Evolutionary conservation across 192 early-diverging fungal species (phyloP).

Genomic region (Entophlyctis helioformis): DNA sequence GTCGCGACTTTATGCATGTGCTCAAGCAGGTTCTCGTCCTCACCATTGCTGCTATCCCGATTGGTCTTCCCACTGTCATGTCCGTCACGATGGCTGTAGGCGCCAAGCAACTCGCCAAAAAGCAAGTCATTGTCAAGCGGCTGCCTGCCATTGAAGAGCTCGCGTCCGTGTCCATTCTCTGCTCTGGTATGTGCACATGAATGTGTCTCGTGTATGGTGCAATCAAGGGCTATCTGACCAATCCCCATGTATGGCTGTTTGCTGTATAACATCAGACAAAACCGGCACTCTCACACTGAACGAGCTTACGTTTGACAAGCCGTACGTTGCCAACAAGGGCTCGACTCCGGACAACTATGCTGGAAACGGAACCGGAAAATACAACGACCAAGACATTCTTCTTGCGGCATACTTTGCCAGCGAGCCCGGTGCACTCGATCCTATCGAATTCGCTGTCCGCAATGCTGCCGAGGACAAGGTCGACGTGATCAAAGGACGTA

Average conservation of each 20-base stretch:
- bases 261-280: constrained; percentile 39
- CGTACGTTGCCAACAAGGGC: constrained; percentile 34
- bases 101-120: constrained; percentile 71
- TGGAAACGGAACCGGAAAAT: constrained; percentile 19
- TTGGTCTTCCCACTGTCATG: constrained; percentile 86
- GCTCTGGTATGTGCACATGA: constrained; percentile 37
- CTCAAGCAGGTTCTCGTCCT: constrained; percentile 64
- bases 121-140: constrained; percentile 89
- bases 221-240: no score
- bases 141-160: constrained; percentile 85
- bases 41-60: constrained; percentile 83
- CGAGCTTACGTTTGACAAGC: constrained; percentile 83
- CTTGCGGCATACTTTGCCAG: constrained; percentile 69
- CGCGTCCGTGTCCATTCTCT: constrained; percentile 71
- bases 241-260: background rate
- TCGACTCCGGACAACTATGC: constrained; percentile 54
- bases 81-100: constrained; percentile 93
- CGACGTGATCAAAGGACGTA: constrained; percentile 51
- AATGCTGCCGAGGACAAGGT: constrained; percentile 64
- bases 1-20: constrained; percentile 20
- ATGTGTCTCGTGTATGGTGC: constrained; percentile 10
- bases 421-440: constrained; percentile 78
- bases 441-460: constrained; percentile 81
- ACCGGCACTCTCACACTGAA: constrained; percentile 87
- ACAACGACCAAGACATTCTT: constrained; percentile 63